Evolutionary conservation across 441 rosid species (phyloP), one percentile per base, ranked within the genome.

Genomic region (Biscutella auriculata): DNA sequence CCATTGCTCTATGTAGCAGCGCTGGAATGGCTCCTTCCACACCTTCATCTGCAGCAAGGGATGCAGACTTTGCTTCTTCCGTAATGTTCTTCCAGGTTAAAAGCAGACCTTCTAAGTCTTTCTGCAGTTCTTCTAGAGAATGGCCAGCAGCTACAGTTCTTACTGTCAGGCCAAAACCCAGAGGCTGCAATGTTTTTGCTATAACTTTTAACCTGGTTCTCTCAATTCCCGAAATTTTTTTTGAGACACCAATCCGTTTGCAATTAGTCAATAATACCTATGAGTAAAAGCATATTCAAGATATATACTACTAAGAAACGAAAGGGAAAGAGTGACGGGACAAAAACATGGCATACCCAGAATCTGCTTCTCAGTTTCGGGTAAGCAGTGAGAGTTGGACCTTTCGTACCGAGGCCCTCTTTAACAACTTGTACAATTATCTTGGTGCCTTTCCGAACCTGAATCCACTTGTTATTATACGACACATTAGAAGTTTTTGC

Each of bases 21-120:
- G 75, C 84, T 42, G 96, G 98, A 67, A 87, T 66, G 29, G 98
- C 89, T 48, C 95, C 96, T 67, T 86, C 89, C 48, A 86, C 82
- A 44, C 98, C 95, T 83, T 84, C 94, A 74, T 88, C 97, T 47
- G 96, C 93, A 55, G 98, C 97, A 71, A 88, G 96, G 57, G 98
- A 79, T 34, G 95, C 76, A 65, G 95, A 84, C 73, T 84, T 87
- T 63, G 95, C 98, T 68, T 84, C 87, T 71, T 88, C 95, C 44
- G 68, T 63, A 67, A 92, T 83, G 64, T 48, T 81, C 74, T 86
- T 88, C 96, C 98, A 92, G 44, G 85, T 86, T 27, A 79, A 82
- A 70, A 86, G 92, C 73, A 88, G 73, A 58, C 92, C 82, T 79
- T 81, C 79, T 58, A 92, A 76, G 76, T 92, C 96, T 70, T 82